A percentile compares a stretch with the other conserved stretches of the same genome.
phyloP scores from a whole-genome alignment of 345 rosid genomes.

The Dipteronia sinensis region DNA sequence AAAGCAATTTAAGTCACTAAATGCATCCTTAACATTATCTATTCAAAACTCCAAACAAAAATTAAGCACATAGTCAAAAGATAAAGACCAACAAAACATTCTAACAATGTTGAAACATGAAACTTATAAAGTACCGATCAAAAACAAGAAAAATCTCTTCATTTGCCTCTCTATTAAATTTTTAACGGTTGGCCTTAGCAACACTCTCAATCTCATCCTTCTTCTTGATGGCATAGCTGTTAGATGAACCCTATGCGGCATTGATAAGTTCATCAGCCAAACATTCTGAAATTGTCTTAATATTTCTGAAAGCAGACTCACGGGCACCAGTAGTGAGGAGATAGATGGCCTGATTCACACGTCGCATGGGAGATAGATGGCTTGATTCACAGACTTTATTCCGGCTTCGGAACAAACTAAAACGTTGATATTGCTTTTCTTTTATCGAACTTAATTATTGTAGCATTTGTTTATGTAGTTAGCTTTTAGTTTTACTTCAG shows the following conservation, averaged over 20 bases:
- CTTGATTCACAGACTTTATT: no score
- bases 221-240: constrained; percentile 96
- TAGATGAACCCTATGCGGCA: constrained; percentile 97
- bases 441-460: no score
- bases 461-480: no score
- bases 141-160: constrained; percentile 17
- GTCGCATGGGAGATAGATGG: constrained; percentile 88
- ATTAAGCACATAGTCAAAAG: not conserved
- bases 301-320: constrained; percentile 89
- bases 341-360: constrained; percentile 89
- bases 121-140: not conserved
- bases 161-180: not conserved
- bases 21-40: constrained; percentile 1
- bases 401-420: no score
- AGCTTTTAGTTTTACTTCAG: no score
- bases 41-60: constrained; percentile 14
- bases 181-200: constrained; percentile 97
- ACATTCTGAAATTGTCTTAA: constrained; percentile 92
- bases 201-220: constrained; percentile 98
- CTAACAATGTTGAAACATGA: not conserved
- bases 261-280: constrained; percentile 97
- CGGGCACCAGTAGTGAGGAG: constrained; percentile 93
- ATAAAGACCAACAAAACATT: not conserved
- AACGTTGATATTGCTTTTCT: no score
- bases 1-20: not conserved